A percentile compares a stretch with the other conserved stretches of the same genome.
phyloP scores from a whole-genome alignment of 345 rosid genomes.

The Cochlearia excelsa region DNA sequence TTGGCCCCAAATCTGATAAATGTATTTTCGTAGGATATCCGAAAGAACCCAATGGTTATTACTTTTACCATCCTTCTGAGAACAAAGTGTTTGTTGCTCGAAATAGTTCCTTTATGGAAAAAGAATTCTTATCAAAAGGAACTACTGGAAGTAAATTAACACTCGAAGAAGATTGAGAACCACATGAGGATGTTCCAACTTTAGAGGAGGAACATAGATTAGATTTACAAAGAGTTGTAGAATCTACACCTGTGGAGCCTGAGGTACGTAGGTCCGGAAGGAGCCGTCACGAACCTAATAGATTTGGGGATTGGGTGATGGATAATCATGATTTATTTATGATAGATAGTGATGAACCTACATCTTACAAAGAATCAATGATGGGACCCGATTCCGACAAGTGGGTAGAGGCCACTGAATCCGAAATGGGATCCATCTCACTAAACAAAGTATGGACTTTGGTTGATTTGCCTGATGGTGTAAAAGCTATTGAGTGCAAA shows the following conservation, averaged over 20 bases:
- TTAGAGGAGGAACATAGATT: no score
- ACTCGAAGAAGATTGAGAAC: neutral
- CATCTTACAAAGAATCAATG: neutral
- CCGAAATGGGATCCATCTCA: slow-evolving; percentile 24
- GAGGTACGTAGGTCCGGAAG: neutral
- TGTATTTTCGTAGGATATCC: neutral
- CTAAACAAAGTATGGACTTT: slow-evolving; percentile 1
- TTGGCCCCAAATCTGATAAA: neutral
- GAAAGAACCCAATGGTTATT: neutral
- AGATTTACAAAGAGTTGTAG: neutral
- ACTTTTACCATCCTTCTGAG: neutral
- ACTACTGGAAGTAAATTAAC: neutral
- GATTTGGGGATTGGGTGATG: neutral
- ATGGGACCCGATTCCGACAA: slow-evolving; percentile 18
- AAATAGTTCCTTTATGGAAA: neutral
- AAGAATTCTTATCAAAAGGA: no score
- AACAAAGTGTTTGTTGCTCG: slow-evolving; percentile 3
- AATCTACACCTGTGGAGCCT: neutral
- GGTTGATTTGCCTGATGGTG: neutral
- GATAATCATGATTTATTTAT: neutral
- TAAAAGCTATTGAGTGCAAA: neutral
- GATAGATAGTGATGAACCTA: neutral
- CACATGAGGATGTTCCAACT: neutral
- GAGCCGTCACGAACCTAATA: neutral
- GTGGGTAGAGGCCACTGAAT: slow-evolving; percentile 12